phyloP scores from a whole-genome alignment of 257 asterid genomes.

The Apocynum venetum region DNA sequence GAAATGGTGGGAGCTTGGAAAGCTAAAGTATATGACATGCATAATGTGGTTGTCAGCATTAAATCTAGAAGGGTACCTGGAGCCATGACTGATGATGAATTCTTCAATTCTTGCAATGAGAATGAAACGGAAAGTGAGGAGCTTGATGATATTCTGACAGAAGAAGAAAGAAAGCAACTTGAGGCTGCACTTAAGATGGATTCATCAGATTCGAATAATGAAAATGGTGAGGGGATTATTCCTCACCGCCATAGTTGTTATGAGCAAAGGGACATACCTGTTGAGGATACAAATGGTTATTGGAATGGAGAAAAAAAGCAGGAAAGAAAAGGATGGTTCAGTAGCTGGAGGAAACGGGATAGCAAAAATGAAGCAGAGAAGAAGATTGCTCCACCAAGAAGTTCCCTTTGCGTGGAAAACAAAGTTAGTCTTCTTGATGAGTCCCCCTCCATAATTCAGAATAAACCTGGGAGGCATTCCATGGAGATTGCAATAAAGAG shows the following conservation, averaged over 20 bases:
- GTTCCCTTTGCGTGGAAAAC: conserved; percentile 61
- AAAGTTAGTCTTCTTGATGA: conserved; percentile 61
- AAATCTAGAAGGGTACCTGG: conserved; percentile 95
- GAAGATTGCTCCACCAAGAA: conserved; percentile 57
- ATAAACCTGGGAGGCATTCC: conserved; percentile 63
- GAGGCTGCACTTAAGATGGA: conserved; percentile 86
- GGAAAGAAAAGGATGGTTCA: conserved; percentile 86
- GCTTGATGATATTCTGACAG: conserved; percentile 72
- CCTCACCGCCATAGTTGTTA: conserved; percentile 84
- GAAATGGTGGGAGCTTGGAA: conserved; percentile 89
- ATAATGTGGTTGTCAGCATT: conserved; percentile 86
- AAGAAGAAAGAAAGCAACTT: conserved; percentile 85
- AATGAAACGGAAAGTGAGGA: conserved; percentile 76
- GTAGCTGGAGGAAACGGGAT: conserved; percentile 81
- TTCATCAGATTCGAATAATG: conserved; percentile 46
- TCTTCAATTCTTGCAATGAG: conserved; percentile 62
- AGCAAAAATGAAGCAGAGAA: conserved; percentile 52
- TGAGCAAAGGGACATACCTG: conserved; percentile 69
- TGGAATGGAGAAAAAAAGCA: conserved; percentile 46
- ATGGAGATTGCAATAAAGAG: conserved; percentile 65
- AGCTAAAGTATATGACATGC: conserved; percentile 95
- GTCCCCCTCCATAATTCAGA: conserved; percentile 47
- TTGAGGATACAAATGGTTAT: conserved; percentile 51
- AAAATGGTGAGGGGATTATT: conserved; percentile 53
- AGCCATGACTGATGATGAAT: conserved; percentile 89